These are phyloP conservation scores for Luzula sylvatica DNA, from an alignment of 176 grass and related monocot species.

Conservation along the genomic window DNA sequence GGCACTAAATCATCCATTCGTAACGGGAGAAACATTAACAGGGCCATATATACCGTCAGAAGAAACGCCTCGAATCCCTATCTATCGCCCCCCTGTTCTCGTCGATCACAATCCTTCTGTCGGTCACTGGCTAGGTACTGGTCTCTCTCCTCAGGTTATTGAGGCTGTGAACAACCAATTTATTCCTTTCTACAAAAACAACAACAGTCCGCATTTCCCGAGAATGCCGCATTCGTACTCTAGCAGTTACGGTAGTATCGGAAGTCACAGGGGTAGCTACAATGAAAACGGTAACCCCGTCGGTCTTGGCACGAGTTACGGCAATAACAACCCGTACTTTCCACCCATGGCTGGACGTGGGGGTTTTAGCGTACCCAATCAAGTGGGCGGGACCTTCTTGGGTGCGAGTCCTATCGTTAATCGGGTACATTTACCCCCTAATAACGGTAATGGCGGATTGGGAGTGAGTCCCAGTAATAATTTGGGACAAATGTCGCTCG, in stretches of 20 bases:
- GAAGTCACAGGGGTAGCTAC: conserved; percentile 70
- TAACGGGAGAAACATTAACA: conserved; percentile 80
- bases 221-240: conserved; percentile 69
- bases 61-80: conserved; percentile 76
- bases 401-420: conserved; percentile 83
- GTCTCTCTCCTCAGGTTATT: conserved; percentile 96
- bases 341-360: conserved; percentile 50
- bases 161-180: conserved; percentile 39
- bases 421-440: conserved; percentile 57
- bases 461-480: conserved; percentile 63
- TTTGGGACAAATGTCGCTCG: conserved; percentile 69
- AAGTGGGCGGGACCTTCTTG: conserved; percentile 66
- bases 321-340: conserved; percentile 56
- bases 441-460: conserved; percentile 36
- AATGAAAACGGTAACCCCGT: conserved; percentile 53
- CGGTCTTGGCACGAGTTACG: conserved; percentile 61
- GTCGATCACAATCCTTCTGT: conserved; percentile 95
- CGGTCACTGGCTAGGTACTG: conserved; percentile 86
- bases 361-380: conserved; percentile 63
- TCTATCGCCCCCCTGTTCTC: conserved; percentile 56
- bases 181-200: conserved; percentile 41
- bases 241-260: conserved; percentile 82
- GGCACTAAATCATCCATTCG: conserved; percentile 93
- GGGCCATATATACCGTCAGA: conserved; percentile 60
- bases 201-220: conserved; percentile 28